Evolutionary conservation across 116 monocot genomes (phyloP).

Genomic region (Iris pallida): DNA sequence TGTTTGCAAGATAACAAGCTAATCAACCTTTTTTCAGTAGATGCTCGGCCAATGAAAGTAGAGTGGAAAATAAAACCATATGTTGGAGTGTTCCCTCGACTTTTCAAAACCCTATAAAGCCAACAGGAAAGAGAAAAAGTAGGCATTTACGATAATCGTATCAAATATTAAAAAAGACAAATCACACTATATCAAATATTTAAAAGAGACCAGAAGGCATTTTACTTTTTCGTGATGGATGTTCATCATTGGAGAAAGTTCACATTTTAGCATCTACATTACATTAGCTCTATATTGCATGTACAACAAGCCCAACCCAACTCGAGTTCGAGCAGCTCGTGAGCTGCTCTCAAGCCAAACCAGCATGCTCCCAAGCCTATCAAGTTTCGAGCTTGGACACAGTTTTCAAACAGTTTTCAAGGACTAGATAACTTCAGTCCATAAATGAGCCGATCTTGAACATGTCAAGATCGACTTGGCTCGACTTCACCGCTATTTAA

Average conservation of each 20-base stretch:
- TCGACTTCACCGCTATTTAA: too few species aligned
- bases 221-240: not conserved
- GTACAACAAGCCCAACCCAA: too few species aligned
- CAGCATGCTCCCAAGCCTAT: too few species aligned
- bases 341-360: too few species aligned
- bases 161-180: not conserved
- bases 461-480: too few species aligned
- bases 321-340: too few species aligned
- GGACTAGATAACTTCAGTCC: too few species aligned
- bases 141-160: not conserved
- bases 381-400: too few species aligned
- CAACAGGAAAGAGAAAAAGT: not conserved
- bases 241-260: not conserved
- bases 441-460: too few species aligned
- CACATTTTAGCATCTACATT: not conserved
- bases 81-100: slow-evolving; percentile 77
- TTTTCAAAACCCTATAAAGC: slow-evolving; percentile 63
- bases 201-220: not conserved
- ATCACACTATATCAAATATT: not conserved
- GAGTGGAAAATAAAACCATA: slow-evolving; percentile 94
- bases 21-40: slow-evolving; percentile 71
- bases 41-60: slow-evolving; percentile 88
- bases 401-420: too few species aligned
- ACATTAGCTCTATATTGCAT: not conserved
- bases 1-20: slow-evolving; percentile 95